Evolutionary conservation across 306 rosid genomes (phyloP).

Genomic region (Ochetophila trinervis): DNA sequence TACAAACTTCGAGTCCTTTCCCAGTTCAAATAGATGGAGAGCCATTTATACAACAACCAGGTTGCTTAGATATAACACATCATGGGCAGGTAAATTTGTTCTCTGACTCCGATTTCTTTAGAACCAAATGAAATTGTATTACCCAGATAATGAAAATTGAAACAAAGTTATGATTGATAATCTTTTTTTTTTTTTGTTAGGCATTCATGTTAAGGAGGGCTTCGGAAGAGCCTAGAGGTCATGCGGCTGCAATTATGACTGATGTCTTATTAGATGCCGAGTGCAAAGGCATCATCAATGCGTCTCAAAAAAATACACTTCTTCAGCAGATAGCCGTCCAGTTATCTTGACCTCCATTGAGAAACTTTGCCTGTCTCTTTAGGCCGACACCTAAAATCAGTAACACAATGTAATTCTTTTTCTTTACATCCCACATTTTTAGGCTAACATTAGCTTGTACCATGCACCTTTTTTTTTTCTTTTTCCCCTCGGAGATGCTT

Average conservation of each 20-base stretch:
- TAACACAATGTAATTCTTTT: too few relatives aligned
- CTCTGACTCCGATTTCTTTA: neutral
- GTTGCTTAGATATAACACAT: slow-evolving; percentile 58
- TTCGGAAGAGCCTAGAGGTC: slow-evolving; percentile 74
- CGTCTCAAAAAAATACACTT: slow-evolving; percentile 61
- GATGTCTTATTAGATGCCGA: slow-evolving; percentile 73
- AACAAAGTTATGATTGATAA: neutral
- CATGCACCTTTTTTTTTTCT: too few relatives aligned
- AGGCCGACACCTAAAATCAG: too few relatives aligned
- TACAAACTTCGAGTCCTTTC: slow-evolving; percentile 68
- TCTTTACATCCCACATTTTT: too few relatives aligned
- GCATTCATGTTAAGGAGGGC: slow-evolving; percentile 65
- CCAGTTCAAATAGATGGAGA: slow-evolving; percentile 87
- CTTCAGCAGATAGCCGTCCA: slow-evolving; percentile 62
- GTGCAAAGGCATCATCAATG: slow-evolving; percentile 60
- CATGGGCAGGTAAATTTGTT: slow-evolving; percentile 46
- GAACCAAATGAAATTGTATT: neutral
- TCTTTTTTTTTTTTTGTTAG: slow-evolving; percentile 27
- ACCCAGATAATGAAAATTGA: neutral
- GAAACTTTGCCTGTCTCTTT: too few relatives aligned
- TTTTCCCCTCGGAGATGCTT: too few relatives aligned
- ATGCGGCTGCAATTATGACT: slow-evolving; percentile 66
- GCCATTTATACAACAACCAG: slow-evolving; percentile 61
- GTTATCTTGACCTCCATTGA: slow-evolving; percentile 37
- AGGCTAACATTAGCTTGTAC: too few relatives aligned